These are phyloP conservation scores for Aspergillus olivimuriae DNA, from an alignment of 495 filamentous ascomycete species.

Conservation along the genomic window DNA sequence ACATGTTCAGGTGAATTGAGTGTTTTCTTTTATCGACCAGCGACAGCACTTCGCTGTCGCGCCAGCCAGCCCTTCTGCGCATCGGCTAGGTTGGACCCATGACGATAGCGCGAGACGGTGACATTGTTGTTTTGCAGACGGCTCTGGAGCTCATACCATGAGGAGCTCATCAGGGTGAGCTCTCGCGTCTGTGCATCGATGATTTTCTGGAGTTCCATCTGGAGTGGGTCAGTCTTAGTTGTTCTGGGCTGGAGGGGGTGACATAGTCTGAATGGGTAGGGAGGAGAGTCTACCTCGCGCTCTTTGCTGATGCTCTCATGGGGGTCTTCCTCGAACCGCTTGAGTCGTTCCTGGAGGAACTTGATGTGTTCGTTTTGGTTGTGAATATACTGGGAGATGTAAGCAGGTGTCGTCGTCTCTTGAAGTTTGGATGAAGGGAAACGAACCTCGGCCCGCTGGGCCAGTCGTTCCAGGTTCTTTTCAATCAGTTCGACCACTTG, in stretches of 20 bases:
- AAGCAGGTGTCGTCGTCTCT: neutral
- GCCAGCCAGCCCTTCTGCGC: constrained; percentile 83
- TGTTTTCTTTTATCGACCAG: constrained; percentile 32
- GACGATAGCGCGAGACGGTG: constrained; percentile 43
- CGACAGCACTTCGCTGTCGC: constrained; percentile 73
- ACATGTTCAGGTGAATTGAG: too few species aligned
- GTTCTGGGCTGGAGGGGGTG: too few species aligned
- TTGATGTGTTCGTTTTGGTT: constrained; percentile 55
- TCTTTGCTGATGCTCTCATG: constrained; percentile 42
- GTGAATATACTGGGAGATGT: constrained; percentile 47
- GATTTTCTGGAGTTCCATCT: constrained; percentile 54
- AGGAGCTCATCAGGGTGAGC: constrained; percentile 75
- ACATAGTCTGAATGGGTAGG: too few species aligned
- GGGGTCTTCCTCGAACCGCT: constrained; percentile 41
- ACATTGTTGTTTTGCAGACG: constrained; percentile 86
- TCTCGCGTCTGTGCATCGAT: constrained; percentile 70
- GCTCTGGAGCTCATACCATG: constrained; percentile 85
- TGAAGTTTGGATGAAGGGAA: neutral
- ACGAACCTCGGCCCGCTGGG: constrained; percentile 42
- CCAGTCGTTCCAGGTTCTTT: constrained; percentile 40
- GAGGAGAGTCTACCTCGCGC: constrained; percentile 39
- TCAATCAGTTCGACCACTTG: constrained; percentile 40
- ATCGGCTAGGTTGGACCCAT: constrained; percentile 60
- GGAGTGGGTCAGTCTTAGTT: too few species aligned
- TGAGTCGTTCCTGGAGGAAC: constrained; percentile 50